Conservation (phyloP, 2,329 filamentous ascomycete species). For the Clarireedia sp. region DNA sequence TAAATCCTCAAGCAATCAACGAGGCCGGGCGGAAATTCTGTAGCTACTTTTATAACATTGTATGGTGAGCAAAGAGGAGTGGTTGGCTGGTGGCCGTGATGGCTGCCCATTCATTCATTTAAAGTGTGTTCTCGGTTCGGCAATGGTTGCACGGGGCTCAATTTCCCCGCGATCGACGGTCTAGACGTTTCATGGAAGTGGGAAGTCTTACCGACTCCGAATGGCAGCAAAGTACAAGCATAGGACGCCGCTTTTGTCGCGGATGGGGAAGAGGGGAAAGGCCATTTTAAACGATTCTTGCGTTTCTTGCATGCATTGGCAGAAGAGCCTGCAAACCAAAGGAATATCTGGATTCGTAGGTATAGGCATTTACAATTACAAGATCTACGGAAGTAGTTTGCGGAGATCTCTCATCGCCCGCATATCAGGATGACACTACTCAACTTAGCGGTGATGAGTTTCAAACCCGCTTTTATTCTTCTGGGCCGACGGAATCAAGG, state of each 20-base stretch:
- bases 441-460: not conserved
- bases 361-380: too few species aligned
- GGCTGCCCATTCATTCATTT: not conserved
- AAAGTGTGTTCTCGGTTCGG: not conserved
- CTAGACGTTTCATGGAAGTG: not conserved
- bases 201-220: constrained; percentile 7
- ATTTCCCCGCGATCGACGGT: not conserved
- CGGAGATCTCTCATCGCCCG: too few species aligned
- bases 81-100: not conserved
- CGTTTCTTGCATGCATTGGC: not conserved
- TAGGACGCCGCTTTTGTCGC: constrained; percentile 1
- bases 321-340: not conserved
- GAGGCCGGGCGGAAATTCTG: not conserved
- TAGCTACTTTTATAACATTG: not conserved
- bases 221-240: not conserved
- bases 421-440: too few species aligned
- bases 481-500: not conserved
- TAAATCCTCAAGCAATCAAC: not conserved
- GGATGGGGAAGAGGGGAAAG: not conserved
- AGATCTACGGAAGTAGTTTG: too few species aligned
- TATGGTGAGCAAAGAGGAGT: not conserved
- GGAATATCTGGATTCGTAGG: too few species aligned
- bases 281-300: not conserved
- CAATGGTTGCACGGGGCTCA: not conserved
- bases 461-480: not conserved